Percentiles rank a stretch among this genome's conserved stretches.
Evolutionary conservation across 208 protist species (phyloP).

Genomic region (Endotrypanum monterogeii): DNA sequence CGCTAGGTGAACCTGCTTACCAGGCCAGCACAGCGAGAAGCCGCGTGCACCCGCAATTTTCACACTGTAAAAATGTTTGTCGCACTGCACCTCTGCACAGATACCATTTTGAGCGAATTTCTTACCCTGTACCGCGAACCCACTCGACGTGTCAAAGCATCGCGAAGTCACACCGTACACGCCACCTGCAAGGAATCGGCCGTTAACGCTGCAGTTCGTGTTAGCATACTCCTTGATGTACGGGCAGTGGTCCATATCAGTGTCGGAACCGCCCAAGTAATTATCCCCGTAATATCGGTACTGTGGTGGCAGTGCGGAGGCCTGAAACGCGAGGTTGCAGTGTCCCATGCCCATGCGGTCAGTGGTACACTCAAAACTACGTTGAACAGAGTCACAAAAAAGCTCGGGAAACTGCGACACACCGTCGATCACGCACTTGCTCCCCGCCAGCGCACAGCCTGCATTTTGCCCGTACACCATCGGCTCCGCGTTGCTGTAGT

Average conservation of each 20-base stretch:
- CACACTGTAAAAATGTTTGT: no score
- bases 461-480: constrained; percentile 69
- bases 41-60: no score
- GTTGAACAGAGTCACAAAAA: constrained; percentile 32
- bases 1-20: no score
- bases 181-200: no score
- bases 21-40: no score
- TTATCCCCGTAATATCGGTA: constrained; percentile 50
- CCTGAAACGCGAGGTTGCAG: constrained; percentile 22
- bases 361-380: constrained; percentile 26
- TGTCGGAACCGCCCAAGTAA: constrained; percentile 13
- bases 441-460: constrained; percentile 52
- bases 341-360: constrained; percentile 22
- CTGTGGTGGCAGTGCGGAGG: neutral
- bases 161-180: neutral
- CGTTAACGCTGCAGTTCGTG: no score
- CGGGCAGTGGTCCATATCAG: constrained; percentile 58
- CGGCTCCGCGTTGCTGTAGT: constrained; percentile 55
- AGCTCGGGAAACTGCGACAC: constrained; percentile 38
- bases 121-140: no score
- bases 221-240: constrained; percentile 14
- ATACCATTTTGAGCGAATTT: no score
- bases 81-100: no score
- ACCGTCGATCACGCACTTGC: constrained; percentile 34
- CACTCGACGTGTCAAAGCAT: no score